Evolutionary conservation across 345 rosid genomes (phyloP).

Genomic region (Tarenaya hassleriana): DNA sequence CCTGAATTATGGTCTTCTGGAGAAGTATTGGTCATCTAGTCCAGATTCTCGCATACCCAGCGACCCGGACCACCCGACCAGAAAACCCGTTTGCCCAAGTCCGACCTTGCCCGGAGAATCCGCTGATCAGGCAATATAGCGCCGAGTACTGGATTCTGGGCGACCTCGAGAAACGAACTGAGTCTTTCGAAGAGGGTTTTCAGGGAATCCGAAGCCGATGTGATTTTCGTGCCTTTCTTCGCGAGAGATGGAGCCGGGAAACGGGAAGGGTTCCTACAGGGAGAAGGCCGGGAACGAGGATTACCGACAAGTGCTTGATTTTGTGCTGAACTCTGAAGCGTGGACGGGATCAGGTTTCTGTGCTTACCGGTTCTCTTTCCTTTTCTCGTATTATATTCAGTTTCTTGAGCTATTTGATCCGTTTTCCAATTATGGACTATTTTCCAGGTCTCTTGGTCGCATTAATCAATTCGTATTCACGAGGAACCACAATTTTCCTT

Average conservation of each 20-base stretch:
- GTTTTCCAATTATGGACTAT: neutral
- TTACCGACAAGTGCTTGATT: conserved; percentile 51
- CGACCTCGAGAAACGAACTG: conserved; percentile 49
- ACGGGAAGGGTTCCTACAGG: conserved; percentile 56
- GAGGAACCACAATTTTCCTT: no score
- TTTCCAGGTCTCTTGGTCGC: neutral
- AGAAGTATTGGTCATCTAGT: conserved; percentile 56
- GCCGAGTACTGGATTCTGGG: conserved; percentile 95
- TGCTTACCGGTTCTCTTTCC: conserved; percentile 56
- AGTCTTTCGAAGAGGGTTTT: conserved; percentile 62
- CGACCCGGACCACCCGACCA: conserved; percentile 63
- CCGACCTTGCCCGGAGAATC: conserved; percentile 60
- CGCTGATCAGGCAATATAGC: conserved; percentile 88
- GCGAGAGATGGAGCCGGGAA: conserved; percentile 88
- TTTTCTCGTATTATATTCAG: neutral
- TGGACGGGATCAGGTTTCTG: conserved; percentile 90
- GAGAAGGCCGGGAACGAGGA: conserved; percentile 68
- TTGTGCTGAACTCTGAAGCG: conserved; percentile 57
- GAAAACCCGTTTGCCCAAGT: conserved; percentile 21
- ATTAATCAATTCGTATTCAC: neutral
- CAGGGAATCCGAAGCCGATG: conserved; percentile 55
- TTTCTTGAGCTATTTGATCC: neutral
- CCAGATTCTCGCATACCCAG: conserved; percentile 62
- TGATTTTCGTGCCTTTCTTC: conserved; percentile 81
- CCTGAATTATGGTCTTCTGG: conserved; percentile 71